Evolutionary conservation across 495 filamentous ascomycete genomes (phyloP), one percentile per base, ranked within the genome.

Genomic region (Penicillium desertorum): DNA sequence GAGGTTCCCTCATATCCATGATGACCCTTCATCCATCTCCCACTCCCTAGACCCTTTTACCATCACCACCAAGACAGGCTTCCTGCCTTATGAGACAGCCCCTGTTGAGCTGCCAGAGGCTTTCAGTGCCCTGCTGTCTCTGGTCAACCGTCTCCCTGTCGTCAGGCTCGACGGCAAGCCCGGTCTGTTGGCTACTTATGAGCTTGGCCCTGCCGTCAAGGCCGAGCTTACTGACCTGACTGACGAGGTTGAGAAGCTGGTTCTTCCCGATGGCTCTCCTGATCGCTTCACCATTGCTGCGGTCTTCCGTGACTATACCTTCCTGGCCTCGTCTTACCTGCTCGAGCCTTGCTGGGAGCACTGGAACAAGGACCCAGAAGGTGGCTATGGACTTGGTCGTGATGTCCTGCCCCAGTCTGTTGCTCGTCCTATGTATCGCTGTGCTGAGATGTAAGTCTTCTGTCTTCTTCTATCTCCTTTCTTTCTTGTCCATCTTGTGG

Each of bases 291-390:
- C 88, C 29, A 80, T 93, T 77, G 90, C 89, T 66, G 92, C 90
- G 27, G 73, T 93, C 52, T 96, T 95, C 71, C 78, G 92, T 23
- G 92, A 96, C 75, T 96, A 96, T 68, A 87, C 88, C 25, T 96
- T 95, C 76, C 74, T 96, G 4, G 89, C 91, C 1, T 92, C 88
- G 14, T 87, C 91, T 0, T 96, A 94, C 67, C 77, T 96, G 16
- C 81, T 96, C n/a, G 92, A 96, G 76, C 92, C 92, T n/a, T 96
- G 92, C 71, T 91, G 92, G 74, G 77, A 87, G 76, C 80, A 64
- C 62, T 78, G 87, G 62, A 86, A 82, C 62, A 69, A 86, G 52
- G 79, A 81, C 27, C 71, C 73, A 17, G 87, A 84, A 0, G 80
- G 86, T 59, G 75, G 76, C 1, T 96, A 95, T 67, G 91, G 91